phyloP scores from a whole-genome alignment of 2,329 filamentous ascomycete genomes.

The Didymella pomorum region DNA sequence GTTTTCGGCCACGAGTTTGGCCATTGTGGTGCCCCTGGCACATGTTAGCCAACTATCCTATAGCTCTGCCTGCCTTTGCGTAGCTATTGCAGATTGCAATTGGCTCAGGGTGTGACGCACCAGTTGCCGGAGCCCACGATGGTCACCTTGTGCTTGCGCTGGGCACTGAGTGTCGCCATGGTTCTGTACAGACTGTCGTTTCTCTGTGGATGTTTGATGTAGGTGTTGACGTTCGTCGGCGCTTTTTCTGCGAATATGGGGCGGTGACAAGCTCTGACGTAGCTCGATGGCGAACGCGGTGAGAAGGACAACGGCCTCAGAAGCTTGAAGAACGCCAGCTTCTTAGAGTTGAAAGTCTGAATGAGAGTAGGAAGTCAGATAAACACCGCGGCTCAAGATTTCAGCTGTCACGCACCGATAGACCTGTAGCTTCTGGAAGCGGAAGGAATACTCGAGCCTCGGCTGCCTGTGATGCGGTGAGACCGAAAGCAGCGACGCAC shows the following conservation, averaged over 20 bases:
- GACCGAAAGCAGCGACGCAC: constrained; percentile 29
- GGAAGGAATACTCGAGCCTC: constrained; percentile 38
- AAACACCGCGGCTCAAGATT: constrained; percentile 32
- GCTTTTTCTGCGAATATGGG: constrained; percentile 18
- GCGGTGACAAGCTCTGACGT: constrained; percentile 34
- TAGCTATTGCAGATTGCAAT: neutral
- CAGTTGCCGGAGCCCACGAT: constrained; percentile 97
- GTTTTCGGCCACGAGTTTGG: constrained; percentile 97
- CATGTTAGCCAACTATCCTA: constrained; percentile 23
- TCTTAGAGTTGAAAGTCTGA: constrained; percentile 27
- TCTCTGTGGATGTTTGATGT: constrained; percentile 5
- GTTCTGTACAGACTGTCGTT: constrained; percentile 26
- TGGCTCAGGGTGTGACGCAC: constrained; percentile 57
- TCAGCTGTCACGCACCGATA: constrained; percentile 26
- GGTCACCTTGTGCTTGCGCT: constrained; percentile 88
- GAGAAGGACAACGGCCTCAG: constrained; percentile 22
- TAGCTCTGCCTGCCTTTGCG: neutral
- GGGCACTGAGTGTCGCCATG: constrained; percentile 60
- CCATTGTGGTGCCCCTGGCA: constrained; percentile 91
- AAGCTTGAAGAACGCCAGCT: constrained; percentile 36
- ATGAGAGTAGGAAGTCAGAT: constrained; percentile 20
- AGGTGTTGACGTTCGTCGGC: constrained; percentile 18
- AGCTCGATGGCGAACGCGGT: constrained; percentile 24
- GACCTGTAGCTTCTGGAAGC: constrained; percentile 26
- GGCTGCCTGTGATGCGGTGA: constrained; percentile 48